Evolutionary conservation across 257 asterid species (phyloP).

Genomic region (Euphrasia confusa): DNA sequence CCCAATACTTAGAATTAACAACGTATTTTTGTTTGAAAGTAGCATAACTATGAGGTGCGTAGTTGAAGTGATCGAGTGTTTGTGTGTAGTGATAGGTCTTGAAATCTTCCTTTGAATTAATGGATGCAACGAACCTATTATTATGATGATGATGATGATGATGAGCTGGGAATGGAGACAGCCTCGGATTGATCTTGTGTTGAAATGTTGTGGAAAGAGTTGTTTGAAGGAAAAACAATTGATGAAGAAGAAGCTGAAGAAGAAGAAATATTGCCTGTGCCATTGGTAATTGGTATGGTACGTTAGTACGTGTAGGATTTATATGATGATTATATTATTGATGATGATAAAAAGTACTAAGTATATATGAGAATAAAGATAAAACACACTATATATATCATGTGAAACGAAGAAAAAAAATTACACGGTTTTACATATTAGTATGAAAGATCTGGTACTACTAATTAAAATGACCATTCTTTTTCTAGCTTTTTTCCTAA

Average conservation of each 20-base stretch:
- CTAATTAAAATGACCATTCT: too few relatives aligned
- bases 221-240: not conserved
- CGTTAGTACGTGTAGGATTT: too few relatives aligned
- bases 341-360: too few relatives aligned
- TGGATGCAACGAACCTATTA: not conserved
- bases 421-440: too few relatives aligned
- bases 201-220: constrained; percentile 8
- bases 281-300: not conserved
- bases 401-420: too few relatives aligned
- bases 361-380: too few relatives aligned
- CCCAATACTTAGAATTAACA: constrained; percentile 48
- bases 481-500: too few relatives aligned
- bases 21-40: constrained; percentile 56
- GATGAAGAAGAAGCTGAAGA: constrained; percentile 8
- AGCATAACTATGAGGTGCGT: constrained; percentile 50
- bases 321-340: not conserved
- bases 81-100: constrained; percentile 47
- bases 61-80: constrained; percentile 80
- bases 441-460: too few relatives aligned
- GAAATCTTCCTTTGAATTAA: constrained; percentile 23
- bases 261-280: constrained; percentile 12
- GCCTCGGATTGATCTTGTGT: constrained; percentile 29
- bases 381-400: too few relatives aligned
- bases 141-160: not conserved
- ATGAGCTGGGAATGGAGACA: constrained; percentile 10